A percentile compares a stretch with the other conserved stretches of the same genome.
Conservation (phyloP, 2,329 filamentous ascomycete species). For the Ramichloridium luteum region DNA sequence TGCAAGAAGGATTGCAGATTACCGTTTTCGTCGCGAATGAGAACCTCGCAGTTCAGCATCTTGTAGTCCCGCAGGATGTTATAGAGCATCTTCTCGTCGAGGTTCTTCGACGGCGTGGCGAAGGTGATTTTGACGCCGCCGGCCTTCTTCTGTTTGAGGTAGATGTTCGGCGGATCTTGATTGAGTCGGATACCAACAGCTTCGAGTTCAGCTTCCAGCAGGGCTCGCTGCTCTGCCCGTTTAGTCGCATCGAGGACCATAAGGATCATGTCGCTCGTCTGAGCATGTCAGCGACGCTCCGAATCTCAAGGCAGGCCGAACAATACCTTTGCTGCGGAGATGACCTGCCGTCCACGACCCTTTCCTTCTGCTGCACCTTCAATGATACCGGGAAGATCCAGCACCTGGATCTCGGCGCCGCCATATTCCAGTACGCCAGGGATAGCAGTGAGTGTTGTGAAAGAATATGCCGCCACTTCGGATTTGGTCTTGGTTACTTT, state of each 20-base stretch:
- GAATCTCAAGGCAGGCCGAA: too few species aligned
- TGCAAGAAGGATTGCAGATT: slow-evolving; percentile 4
- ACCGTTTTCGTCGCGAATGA: slow-evolving; percentile 84
- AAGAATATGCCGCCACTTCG: slow-evolving; percentile 89
- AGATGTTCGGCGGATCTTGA: slow-evolving; percentile 91
- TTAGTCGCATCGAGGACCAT: slow-evolving; percentile 98
- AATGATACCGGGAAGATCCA: slow-evolving; percentile 96
- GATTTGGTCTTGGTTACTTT: slow-evolving; percentile 98
- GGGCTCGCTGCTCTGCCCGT: slow-evolving; percentile 77
- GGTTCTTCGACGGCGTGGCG: slow-evolving; percentile 69
- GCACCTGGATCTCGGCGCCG: slow-evolving; percentile 92
- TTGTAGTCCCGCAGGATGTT: slow-evolving; percentile 98
- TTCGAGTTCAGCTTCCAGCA: slow-evolving; percentile 86
- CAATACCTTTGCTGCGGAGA: slow-evolving; percentile 88
- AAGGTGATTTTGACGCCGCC: slow-evolving; percentile 99
- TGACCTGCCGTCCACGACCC: slow-evolving; percentile 88
- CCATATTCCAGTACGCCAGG: slow-evolving; percentile 96
- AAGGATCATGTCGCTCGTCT: slow-evolving; percentile 87
- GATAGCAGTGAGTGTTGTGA: slow-evolving; percentile 95
- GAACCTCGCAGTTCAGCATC: slow-evolving; percentile 91
- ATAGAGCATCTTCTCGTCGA: slow-evolving; percentile 97
- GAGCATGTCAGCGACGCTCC: background rate
- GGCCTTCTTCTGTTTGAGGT: slow-evolving; percentile 88
- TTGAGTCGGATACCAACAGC: slow-evolving; percentile 92
- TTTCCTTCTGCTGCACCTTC: slow-evolving; percentile 94